These are phyloP conservation scores for Trichoderma sp. DNA, from an alignment of 2,329 filamentous ascomycete species.

Conservation along the genomic window DNA sequence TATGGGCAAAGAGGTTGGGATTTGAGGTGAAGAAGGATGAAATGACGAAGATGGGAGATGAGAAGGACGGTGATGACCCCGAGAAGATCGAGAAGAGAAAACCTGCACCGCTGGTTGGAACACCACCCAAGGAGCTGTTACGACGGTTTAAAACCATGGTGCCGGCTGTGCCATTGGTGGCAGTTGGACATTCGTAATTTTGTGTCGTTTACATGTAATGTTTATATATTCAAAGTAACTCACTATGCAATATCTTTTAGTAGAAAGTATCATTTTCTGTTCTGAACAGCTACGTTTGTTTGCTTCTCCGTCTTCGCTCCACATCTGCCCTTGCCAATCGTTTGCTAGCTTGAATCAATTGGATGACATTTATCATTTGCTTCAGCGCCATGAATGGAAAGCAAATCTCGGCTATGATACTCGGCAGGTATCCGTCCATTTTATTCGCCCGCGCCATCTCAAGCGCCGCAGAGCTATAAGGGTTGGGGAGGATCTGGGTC, in stretches of 20 bases:
- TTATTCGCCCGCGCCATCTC: conserved; percentile 92
- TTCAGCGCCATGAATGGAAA: conserved; percentile 85
- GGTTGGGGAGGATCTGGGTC: conserved; percentile 74
- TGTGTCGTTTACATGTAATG: background rate
- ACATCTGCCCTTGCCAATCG: conserved; percentile 72
- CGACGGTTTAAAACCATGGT: background rate
- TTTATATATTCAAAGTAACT: background rate
- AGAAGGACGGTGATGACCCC: background rate
- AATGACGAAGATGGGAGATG: background rate
- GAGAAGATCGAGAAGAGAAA: background rate
- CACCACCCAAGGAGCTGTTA: background rate
- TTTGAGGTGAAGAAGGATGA: background rate
- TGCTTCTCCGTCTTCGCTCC: background rate
- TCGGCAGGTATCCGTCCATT: conserved; percentile 63
- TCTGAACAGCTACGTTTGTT: background rate
- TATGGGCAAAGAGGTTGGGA: background rate
- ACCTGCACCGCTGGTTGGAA: background rate
- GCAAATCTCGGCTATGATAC: conserved; percentile 73
- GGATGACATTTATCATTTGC: conserved; percentile 88
- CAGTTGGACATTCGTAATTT: background rate
- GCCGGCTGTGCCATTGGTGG: background rate
- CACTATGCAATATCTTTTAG: background rate
- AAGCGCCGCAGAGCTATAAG: conserved; percentile 85
- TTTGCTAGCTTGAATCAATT: conserved; percentile 85
- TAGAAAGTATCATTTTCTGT: background rate